A percentile compares a stretch with the other conserved stretches of the same genome.
These are phyloP conservation scores for Mrakiaceae sp. DNA, from an alignment of 1,284 basidiomycete genomes.

Conservation along the genomic window DNA sequence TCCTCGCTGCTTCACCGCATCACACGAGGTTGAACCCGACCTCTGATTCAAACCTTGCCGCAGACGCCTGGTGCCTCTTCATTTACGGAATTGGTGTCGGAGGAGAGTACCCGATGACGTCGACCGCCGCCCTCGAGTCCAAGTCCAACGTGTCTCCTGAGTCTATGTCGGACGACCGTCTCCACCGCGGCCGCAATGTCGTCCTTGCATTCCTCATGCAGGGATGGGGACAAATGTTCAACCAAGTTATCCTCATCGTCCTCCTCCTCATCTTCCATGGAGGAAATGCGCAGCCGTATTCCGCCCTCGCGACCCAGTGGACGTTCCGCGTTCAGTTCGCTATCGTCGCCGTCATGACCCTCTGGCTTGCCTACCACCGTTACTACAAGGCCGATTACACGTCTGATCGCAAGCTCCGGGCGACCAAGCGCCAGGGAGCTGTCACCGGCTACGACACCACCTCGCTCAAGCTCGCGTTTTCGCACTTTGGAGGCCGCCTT, in stretches of 20 bases:
- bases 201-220: conserved; percentile 44
- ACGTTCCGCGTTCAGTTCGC: conserved; percentile 45
- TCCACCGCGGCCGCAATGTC: conserved; percentile 45
- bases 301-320: conserved; percentile 39
- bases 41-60: background rate
- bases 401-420: conserved; percentile 10
- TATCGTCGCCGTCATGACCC: conserved; percentile 40
- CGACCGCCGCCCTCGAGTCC: conserved; percentile 42
- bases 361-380: conserved; percentile 45
- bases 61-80: conserved; percentile 33
- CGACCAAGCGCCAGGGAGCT: conserved; percentile 33
- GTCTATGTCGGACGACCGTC: conserved; percentile 35
- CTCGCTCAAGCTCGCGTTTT: conserved; percentile 39
- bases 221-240: conserved; percentile 43
- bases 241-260: conserved; percentile 28
- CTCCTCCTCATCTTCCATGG: conserved; percentile 41
- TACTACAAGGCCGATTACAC: conserved; percentile 37
- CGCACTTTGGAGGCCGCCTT: conserved; percentile 42
- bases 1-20: background rate
- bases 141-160: conserved; percentile 21
- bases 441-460: conserved; percentile 42
- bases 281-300: conserved; percentile 36
- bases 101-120: conserved; percentile 42
- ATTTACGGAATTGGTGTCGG: conserved; percentile 38
- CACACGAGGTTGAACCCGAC: background rate